These are phyloP conservation scores for Acacia concinna DNA, from an alignment of 331 rosid genomes.

Conservation along the genomic window DNA sequence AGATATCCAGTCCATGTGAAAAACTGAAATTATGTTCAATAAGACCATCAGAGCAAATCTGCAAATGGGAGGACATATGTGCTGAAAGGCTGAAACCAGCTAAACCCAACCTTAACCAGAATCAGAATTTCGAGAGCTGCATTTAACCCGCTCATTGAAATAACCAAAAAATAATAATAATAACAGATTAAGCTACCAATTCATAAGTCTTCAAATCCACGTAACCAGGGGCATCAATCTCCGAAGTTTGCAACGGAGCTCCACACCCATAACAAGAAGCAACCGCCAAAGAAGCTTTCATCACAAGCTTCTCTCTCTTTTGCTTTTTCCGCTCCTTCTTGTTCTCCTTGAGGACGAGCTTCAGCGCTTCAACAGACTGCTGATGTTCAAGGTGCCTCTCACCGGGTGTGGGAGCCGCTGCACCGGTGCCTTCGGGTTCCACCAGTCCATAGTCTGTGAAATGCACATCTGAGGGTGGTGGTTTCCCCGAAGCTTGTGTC, in stretches of 20 bases:
- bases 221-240: conserved; percentile 74
- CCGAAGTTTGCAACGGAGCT: conserved; percentile 81
- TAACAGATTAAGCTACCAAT: conserved; percentile 41
- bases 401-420: conserved; percentile 86
- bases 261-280: conserved; percentile 88
- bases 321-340: conserved; percentile 40
- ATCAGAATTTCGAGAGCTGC: not conserved
- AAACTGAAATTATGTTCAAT: not conserved
- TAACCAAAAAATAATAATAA: not conserved
- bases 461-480: conserved; percentile 33
- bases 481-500: conserved; percentile 16
- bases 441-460: conserved; percentile 22
- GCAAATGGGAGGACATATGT: not conserved
- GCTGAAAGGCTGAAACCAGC: not conserved
- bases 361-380: conserved; percentile 62
- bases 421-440: conserved; percentile 63
- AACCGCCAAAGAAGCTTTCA: conserved; percentile 48
- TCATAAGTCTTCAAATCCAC: conserved; percentile 65
- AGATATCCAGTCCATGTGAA: not conserved
- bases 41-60: not conserved
- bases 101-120: not conserved
- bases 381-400: conserved; percentile 73
- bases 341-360: conserved; percentile 55
- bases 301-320: conserved; percentile 51
- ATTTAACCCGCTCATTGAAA: not conserved